Base-by-base conservation (phyloP, 306 rosid species). In the Citrullus amarus region DNA sequence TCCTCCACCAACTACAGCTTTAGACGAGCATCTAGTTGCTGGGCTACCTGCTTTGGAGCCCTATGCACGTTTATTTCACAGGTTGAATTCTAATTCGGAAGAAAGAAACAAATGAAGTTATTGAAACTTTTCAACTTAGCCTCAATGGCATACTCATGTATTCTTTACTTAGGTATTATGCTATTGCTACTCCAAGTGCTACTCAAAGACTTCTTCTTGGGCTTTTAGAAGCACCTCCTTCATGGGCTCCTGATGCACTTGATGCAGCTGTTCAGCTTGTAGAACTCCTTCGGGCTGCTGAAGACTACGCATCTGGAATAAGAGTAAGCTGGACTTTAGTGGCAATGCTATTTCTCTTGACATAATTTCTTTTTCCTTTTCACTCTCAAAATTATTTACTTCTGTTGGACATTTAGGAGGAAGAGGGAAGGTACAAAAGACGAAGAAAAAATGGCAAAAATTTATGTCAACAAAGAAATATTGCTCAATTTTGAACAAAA, bases 241-340 rank as follows among this genome's bases (percentile, higher is more conserved):
- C 99, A 2, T 95, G 99, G 99, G 99, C 99, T 79, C 99, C 99
- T n/a, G 99, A 95, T 90, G 99, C 99, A 79, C 99, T 95, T 79
- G 99, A 95, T 86, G 99, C 99, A 36, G 97, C 99, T 72, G 97
- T 95, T 65, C 99, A 95, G 86, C 97, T 95, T 70, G 99, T 95
- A 83, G 97, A 92, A 73, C 99, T 95, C 30, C 99, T 95, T 79
- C 96, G 99, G 65, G 97, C 99, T 84, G 99, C 99, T 80, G 99
- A 95, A 87, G 99, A 95, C 81, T 95, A 92, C 80, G 97, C 97
- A 55, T 84, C 97, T 83, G 97, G 99, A 78, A 91, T 92, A 78
- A 88, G 99, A 97, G 99, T 95, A 87, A 88, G 90, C 79, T 81
- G 61, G 14, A 25, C 34, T 81, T 69, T 72, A 57, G 39, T 75